Evolutionary conservation across 2,329 filamentous ascomycete genomes (phyloP).

Genomic region (Clonostachys rhizophaga): DNA sequence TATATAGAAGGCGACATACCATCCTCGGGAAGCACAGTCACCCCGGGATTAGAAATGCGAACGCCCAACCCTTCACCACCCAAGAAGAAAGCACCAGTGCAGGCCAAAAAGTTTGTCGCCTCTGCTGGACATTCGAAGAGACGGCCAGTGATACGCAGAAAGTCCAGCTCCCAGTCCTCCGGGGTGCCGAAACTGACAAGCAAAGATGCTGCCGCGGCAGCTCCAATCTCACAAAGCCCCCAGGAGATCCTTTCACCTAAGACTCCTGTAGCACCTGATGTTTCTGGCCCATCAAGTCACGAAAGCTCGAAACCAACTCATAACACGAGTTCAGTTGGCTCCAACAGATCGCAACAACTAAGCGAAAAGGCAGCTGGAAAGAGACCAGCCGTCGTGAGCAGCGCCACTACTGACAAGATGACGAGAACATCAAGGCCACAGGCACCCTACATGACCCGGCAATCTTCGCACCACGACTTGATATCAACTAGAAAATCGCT

Average conservation of each 20-base stretch:
- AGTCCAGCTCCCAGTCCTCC: slow-evolving; percentile 40
- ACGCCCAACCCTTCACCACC: slow-evolving; percentile 15
- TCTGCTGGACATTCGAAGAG: slow-evolving; percentile 36
- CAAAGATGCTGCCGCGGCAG: too few relatives aligned
- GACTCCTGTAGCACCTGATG: too few relatives aligned
- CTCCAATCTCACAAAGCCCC: too few relatives aligned
- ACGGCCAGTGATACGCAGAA: slow-evolving; percentile 37
- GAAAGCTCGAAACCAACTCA: too few relatives aligned
- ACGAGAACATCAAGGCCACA: too few relatives aligned
- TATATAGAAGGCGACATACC: slow-evolving; percentile 22
- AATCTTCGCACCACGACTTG: too few relatives aligned
- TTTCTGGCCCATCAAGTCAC: too few relatives aligned
- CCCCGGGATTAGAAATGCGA: slow-evolving; percentile 20
- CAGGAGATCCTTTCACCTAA: too few relatives aligned
- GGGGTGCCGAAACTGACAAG: not conserved
- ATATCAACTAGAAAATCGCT: too few relatives aligned
- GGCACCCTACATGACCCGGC: too few relatives aligned
- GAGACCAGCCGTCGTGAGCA: slow-evolving; percentile 23
- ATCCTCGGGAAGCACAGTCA: slow-evolving; percentile 33
- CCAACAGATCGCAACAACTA: slow-evolving; percentile 4
- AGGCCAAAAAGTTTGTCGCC: slow-evolving; percentile 35
- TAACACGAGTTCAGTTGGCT: too few relatives aligned
- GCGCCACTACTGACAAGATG: slow-evolving; percentile 7
- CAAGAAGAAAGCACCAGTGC: slow-evolving; percentile 16
- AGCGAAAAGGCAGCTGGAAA: slow-evolving; percentile 46